Evolutionary conservation across 2,329 filamentous ascomycete genomes (phyloP).

Genomic region (Cladophialophora immunda): DNA sequence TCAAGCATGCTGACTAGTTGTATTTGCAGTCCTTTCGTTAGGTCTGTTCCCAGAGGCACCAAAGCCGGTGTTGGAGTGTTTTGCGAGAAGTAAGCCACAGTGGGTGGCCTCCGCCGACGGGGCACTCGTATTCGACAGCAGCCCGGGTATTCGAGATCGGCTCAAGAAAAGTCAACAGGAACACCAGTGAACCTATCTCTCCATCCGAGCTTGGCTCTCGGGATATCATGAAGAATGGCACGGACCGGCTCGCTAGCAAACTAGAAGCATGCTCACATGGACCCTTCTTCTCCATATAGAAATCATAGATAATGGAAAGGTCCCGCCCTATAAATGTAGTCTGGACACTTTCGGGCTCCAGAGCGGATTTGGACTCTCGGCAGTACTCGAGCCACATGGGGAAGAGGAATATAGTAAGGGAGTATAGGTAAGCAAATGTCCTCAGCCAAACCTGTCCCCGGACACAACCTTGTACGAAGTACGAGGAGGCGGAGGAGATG

Average conservation of each 20-base stretch:
- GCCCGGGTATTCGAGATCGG: constrained; percentile 6
- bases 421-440: too few relatives aligned
- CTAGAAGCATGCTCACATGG: not conserved
- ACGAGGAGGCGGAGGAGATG: too few relatives aligned
- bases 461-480: too few relatives aligned
- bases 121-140: constrained; percentile 2
- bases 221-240: constrained; percentile 5
- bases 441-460: too few relatives aligned
- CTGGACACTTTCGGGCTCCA: too few relatives aligned
- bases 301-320: not conserved
- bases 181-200: constrained; percentile 1
- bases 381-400: too few relatives aligned
- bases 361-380: too few relatives aligned
- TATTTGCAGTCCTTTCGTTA: not conserved
- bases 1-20: constrained; percentile 7
- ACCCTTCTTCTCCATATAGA: not conserved
- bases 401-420: too few relatives aligned
- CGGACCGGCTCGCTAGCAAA: not conserved
- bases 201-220: not conserved
- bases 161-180: constrained; percentile 7
- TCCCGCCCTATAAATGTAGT: too few relatives aligned
- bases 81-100: constrained; percentile 1
- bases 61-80: constrained; percentile 4
- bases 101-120: constrained; percentile 1
- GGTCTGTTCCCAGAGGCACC: constrained; percentile 3